Percentiles rank a stretch among this genome's conserved stretches.
Evolutionary conservation across 768 basidiomycete genomes (phyloP).

Genomic region (Pleurotus eryngii): DNA sequence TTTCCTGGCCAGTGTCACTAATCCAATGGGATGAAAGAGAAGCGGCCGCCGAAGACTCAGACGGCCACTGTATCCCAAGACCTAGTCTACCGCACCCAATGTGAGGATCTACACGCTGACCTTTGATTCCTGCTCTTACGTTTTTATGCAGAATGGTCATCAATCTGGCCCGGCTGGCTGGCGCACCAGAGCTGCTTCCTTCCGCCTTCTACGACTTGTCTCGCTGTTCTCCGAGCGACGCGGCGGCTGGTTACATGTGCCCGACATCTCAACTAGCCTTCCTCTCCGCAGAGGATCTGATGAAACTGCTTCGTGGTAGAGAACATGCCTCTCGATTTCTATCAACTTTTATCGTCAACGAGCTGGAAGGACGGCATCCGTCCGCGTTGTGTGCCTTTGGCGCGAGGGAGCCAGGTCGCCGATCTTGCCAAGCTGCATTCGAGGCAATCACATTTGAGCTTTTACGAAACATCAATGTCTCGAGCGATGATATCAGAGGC

Average conservation of each 20-base stretch:
- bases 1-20: conserved; percentile 61
- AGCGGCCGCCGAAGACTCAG: conserved; percentile 43
- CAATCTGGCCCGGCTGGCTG: conserved; percentile 57
- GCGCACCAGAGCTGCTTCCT: conserved; percentile 58
- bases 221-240: conserved; percentile 60
- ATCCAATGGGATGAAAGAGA: conserved; percentile 67
- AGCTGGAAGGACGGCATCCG: conserved; percentile 63
- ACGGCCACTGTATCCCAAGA: conserved; percentile 56
- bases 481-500: conserved; percentile 53
- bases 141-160: conserved; percentile 50
- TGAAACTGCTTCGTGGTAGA: conserved; percentile 61
- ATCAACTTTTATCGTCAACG: conserved; percentile 72
- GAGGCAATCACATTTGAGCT: conserved; percentile 75
- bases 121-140: conserved; percentile 7
- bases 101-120: conserved; percentile 34
- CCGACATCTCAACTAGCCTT: conserved; percentile 31
- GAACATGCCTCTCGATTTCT: conserved; percentile 73
- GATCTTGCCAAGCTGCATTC: conserved; percentile 67
- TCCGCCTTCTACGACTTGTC: conserved; percentile 82
- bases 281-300: conserved; percentile 52
- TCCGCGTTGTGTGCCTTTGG: conserved; percentile 43
- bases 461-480: conserved; percentile 68
- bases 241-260: conserved; percentile 48
- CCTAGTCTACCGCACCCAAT: conserved; percentile 62
- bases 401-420: conserved; percentile 45